These are phyloP conservation scores for Priceomyces medius DNA, from an alignment of 805 yeast genomes.

Conservation along the genomic window DNA sequence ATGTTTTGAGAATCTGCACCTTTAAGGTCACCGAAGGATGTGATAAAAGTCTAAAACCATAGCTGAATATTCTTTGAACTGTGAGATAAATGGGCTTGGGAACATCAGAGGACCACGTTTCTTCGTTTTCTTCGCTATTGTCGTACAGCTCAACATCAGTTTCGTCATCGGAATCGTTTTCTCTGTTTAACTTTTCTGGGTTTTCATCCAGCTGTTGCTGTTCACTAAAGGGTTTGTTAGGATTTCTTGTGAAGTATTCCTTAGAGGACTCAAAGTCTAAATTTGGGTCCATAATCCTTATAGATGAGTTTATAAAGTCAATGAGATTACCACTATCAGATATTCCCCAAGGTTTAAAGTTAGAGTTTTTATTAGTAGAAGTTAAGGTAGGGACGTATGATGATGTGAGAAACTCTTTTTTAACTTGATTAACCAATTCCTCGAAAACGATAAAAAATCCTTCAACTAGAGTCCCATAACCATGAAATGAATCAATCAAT, in stretches of 20 bases:
- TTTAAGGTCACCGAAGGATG: constrained; percentile 62
- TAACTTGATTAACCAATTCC: constrained; percentile 49
- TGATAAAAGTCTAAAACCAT: constrained; percentile 67
- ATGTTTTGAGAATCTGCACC: constrained; percentile 53
- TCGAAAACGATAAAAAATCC: constrained; percentile 73
- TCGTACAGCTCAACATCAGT: constrained; percentile 20
- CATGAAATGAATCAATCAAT: constrained; percentile 80
- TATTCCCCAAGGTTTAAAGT: constrained; percentile 63
- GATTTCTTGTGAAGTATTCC: constrained; percentile 38
- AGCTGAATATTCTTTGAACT: constrained; percentile 59
- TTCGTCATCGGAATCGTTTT: constrained; percentile 24
- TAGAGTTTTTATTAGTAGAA: constrained; percentile 8
- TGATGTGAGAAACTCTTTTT: constrained; percentile 9
- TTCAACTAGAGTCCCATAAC: constrained; percentile 67
- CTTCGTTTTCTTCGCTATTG: constrained; percentile 15
- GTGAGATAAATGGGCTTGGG: constrained; percentile 60
- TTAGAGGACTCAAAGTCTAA: constrained; percentile 32
- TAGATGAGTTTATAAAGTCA: constrained; percentile 39
- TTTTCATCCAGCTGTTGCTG: constrained; percentile 28
- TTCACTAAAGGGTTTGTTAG: constrained; percentile 34
- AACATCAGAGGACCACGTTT: constrained; percentile 64
- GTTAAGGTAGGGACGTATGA: not conserved
- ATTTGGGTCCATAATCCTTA: constrained; percentile 26
- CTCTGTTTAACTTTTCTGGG: constrained; percentile 23
- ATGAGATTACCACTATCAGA: constrained; percentile 42